phyloP scores from a whole-genome alignment of 768 basidiomycete genomes.

The Tephrocybe rancida region DNA sequence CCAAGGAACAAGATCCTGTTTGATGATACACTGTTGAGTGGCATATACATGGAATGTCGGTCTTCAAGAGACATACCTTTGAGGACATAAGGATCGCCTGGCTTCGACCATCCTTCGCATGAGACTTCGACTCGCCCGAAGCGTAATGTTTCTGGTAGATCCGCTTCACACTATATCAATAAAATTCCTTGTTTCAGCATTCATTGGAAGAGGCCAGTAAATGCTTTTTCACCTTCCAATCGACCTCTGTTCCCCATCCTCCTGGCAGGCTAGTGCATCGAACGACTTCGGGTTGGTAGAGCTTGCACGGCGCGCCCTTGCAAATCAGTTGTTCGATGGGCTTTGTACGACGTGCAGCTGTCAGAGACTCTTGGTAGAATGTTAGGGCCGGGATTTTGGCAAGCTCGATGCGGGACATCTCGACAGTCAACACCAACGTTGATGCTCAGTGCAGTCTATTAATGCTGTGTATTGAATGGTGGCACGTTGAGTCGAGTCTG shows the following conservation, averaged over 20 bases:
- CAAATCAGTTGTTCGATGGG: conserved; percentile 83
- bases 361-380: conserved; percentile 72
- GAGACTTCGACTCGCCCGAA: conserved; percentile 85
- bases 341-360: conserved; percentile 62
- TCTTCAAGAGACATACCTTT: conserved; percentile 56
- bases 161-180: conserved; percentile 74
- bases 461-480: not conserved
- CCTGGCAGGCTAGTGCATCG: conserved; percentile 79
- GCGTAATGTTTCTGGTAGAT: conserved; percentile 79
- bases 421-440: not conserved
- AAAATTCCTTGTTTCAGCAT: not conserved
- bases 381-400: conserved; percentile 74
- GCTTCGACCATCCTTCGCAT: conserved; percentile 88
- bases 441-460: not conserved
- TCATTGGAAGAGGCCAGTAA: not conserved
- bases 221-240: conserved; percentile 77
- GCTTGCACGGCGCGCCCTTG: conserved; percentile 73
- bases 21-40: not conserved
- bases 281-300: conserved; percentile 83
- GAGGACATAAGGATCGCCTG: conserved; percentile 83
- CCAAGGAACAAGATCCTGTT: conserved; percentile 83
- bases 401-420: conserved; percentile 74
- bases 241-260: conserved; percentile 75
- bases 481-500: not conserved
- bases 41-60: not conserved